These are phyloP conservation scores for Entomortierella chlamydospora DNA, from an alignment of 192 early-diverging fungal genomes.

Conservation along the genomic window DNA sequence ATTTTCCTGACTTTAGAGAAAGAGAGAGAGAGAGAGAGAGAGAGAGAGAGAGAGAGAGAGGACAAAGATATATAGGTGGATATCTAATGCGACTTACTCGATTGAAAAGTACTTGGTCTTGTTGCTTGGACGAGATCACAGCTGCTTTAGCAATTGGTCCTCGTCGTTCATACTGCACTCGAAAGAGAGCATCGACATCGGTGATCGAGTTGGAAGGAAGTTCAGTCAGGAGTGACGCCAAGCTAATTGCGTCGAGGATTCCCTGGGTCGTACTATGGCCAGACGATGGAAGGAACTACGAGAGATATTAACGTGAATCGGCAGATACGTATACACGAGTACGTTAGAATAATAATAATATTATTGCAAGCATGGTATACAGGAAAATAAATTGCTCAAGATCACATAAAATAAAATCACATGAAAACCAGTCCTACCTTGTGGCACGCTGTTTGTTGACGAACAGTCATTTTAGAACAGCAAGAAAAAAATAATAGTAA, in stretches of 20 bases:
- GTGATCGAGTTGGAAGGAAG: slow-evolving; percentile 33
- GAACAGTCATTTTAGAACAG: background rate
- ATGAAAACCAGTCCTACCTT: background rate
- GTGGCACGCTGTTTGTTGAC: background rate
- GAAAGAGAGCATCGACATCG: slow-evolving; percentile 44
- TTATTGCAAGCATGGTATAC: too few species aligned
- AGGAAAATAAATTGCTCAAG: too few species aligned
- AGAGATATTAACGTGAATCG: too few species aligned
- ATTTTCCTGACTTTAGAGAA: too few species aligned
- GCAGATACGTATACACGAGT: too few species aligned
- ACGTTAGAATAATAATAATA: too few species aligned
- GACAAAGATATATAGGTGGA: too few species aligned
- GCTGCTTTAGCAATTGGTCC: slow-evolving; percentile 26
- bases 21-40: too few species aligned
- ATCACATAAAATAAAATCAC: background rate
- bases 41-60: too few species aligned
- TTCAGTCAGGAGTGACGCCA: slow-evolving; percentile 38
- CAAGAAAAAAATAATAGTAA: background rate
- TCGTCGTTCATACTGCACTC: slow-evolving; percentile 34
- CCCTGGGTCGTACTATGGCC: slow-evolving; percentile 42
- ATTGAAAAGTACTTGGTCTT: slow-evolving; percentile 36
- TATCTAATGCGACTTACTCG: slow-evolving; percentile 13
- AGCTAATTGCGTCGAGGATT: slow-evolving; percentile 33
- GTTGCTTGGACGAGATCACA: slow-evolving; percentile 23
- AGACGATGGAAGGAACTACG: slow-evolving; percentile 34